A percentile compares a stretch with the other conserved stretches of the same genome.
Conservation (phyloP, 106 monocot species). For the Posidonia australis region DNA sequence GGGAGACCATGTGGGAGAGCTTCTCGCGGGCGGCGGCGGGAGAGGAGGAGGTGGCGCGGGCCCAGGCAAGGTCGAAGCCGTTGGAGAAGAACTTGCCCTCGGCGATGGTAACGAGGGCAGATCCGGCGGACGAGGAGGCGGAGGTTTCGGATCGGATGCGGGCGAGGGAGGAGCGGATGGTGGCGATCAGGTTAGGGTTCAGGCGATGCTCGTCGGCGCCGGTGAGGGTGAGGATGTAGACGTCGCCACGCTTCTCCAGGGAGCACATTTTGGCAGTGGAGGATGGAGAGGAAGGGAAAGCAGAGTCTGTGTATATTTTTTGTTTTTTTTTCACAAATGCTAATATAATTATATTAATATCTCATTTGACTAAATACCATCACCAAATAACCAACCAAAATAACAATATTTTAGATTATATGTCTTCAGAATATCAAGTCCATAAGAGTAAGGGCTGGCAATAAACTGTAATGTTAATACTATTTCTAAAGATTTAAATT, state of each 20-base stretch:
- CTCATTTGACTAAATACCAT: too few species aligned
- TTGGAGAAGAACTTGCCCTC: conserved; percentile 89
- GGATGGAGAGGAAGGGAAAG: too few species aligned
- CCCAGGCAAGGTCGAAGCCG: conserved; percentile 66
- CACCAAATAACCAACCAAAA: too few species aligned
- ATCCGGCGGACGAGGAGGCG: background rate
- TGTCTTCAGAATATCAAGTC: too few species aligned
- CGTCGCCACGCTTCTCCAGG: conserved; percentile 53
- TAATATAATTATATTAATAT: too few species aligned
- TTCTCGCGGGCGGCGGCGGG: conserved; percentile 11
- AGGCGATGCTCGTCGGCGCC: conserved; percentile 70
- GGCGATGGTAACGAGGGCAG: conserved; percentile 54
- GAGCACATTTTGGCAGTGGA: conserved; percentile 43
- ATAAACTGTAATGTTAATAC: too few species aligned
- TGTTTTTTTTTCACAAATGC: too few species aligned
- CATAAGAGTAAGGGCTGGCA: too few species aligned
- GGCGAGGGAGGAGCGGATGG: conserved; percentile 35
- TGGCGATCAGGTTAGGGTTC: conserved; percentile 33
- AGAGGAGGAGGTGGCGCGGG: conserved; percentile 9
- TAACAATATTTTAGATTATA: too few species aligned
- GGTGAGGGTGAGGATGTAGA: conserved; percentile 64
- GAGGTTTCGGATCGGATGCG: conserved; percentile 5
- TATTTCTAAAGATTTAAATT: too few species aligned
- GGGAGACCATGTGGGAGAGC: conserved; percentile 16
- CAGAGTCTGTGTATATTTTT: too few species aligned